These are phyloP conservation scores for Phytophthora constricta DNA, from an alignment of 352 stramenopile genomes.

Conservation along the genomic window DNA sequence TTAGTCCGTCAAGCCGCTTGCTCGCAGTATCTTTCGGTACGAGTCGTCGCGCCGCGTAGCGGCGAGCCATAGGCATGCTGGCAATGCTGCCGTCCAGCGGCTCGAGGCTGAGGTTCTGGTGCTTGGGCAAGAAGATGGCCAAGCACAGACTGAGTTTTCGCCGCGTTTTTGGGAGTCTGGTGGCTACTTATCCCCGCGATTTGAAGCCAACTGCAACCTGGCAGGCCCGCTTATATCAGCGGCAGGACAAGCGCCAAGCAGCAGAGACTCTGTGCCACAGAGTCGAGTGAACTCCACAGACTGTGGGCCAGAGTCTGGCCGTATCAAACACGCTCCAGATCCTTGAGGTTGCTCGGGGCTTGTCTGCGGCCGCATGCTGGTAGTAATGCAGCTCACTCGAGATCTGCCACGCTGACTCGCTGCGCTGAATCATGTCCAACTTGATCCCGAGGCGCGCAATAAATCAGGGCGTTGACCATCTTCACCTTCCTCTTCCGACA, in stretches of 20 bases:
- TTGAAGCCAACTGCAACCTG: constrained; percentile 33
- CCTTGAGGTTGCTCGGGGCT: constrained; percentile 10
- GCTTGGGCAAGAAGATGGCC: not conserved
- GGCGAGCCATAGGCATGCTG: not conserved
- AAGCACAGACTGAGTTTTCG: constrained; percentile 15
- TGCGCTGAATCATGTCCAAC: not conserved
- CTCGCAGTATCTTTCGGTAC: too few species aligned
- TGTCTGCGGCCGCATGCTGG: not conserved
- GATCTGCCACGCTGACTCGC: too few species aligned
- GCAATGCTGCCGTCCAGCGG: not conserved
- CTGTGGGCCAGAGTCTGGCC: not conserved
- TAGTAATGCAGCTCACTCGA: not conserved
- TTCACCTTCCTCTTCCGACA: too few species aligned
- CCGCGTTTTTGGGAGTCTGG: constrained; percentile 25
- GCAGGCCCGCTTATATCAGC: too few species aligned
- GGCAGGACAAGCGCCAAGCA: constrained; percentile 22
- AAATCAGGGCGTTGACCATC: not conserved
- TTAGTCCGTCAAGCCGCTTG: too few species aligned
- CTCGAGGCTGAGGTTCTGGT: not conserved
- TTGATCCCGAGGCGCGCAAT: not conserved
- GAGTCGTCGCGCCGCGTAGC: too few species aligned
- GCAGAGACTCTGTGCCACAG: too few species aligned
- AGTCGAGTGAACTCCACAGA: too few species aligned
- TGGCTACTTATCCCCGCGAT: constrained; percentile 34
- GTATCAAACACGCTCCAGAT: constrained; percentile 22